Evolutionary conservation across 2,329 filamentous ascomycete species (phyloP), one percentile per base, ranked within the genome.

Genomic region (Chalara sp.): DNA sequence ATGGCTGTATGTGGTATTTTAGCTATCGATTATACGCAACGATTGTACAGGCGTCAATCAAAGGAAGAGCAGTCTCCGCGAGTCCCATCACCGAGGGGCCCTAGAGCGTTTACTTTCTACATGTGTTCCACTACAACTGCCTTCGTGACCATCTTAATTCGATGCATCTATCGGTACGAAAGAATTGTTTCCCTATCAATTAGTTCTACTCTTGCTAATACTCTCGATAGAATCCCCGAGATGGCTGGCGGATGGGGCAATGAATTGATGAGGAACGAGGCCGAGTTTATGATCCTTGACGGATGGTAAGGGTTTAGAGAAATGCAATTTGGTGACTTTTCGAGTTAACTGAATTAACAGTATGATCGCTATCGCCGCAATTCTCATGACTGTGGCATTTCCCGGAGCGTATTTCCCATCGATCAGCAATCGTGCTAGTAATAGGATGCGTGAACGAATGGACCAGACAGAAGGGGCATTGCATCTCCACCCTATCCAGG

Each of bases 191-290:
- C 21, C 2, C 21, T 21, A 21, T 3, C 21, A 21, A 21, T 21
- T 21, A 21, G 21, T 21, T 21, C 21, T 21, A 21, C 21, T 21
- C 3, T 21, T 21, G 21, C 21, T 21, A 21, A 21, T 21, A 21
- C 21, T 3, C 21, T 21, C 21, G 21, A 21, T 21, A 21, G 21
- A 3, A 56, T 84, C 48, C 76, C 75, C 1, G 81, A 84, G 63
- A 83, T 84, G 79, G 75, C 76, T 1, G 78, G 78, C 29, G 81
- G 81, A 28, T 85, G 80, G 80, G 78, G 76, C 7, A 83, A 81
- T 66, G 62, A 70, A 12, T 78, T 84, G 61, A 84, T 84, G 79
- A 78, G 80, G 56, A 74, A 83, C 64, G 71, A 84, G 68, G 68
- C 71, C 42, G 76, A 74, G n/a, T 84, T 84, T 59, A 72, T 82